Evolutionary conservation across 345 rosid species (phyloP).

Genomic region (Psidium guajava): DNA sequence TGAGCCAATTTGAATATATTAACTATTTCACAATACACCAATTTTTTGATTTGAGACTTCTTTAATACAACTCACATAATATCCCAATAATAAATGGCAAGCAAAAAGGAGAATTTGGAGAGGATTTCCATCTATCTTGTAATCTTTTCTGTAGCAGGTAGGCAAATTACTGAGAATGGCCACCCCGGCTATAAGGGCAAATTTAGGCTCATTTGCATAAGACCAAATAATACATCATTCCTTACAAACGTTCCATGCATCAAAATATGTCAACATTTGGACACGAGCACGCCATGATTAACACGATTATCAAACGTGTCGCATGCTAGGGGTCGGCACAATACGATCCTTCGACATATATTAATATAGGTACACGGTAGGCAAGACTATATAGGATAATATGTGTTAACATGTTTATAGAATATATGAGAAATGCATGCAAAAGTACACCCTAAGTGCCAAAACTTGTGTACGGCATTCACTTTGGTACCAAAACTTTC

Average conservation of each 20-base stretch:
- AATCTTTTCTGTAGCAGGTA: neutral
- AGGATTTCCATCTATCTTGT: too few species aligned
- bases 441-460: too few species aligned
- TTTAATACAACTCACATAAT: too few species aligned
- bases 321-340: rapidly evolving
- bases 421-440: neutral
- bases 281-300: neutral
- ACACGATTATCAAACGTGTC: neutral
- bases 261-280: neutral
- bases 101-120: neutral
- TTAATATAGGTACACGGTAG: neutral
- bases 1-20: too few species aligned
- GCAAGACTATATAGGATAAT: neutral
- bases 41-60: too few species aligned
- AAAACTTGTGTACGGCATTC: too few species aligned
- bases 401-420: neutral
- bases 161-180: neutral
- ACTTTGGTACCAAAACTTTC: too few species aligned
- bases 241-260: neutral
- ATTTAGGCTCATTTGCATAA: neutral
- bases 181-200: neutral
- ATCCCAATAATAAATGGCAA: neutral
- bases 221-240: neutral
- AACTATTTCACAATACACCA: too few species aligned
- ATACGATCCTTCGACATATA: neutral